These are phyloP conservation scores for Silybum marianum DNA, from an alignment of 129 eudicot species.

Conservation along the genomic window DNA sequence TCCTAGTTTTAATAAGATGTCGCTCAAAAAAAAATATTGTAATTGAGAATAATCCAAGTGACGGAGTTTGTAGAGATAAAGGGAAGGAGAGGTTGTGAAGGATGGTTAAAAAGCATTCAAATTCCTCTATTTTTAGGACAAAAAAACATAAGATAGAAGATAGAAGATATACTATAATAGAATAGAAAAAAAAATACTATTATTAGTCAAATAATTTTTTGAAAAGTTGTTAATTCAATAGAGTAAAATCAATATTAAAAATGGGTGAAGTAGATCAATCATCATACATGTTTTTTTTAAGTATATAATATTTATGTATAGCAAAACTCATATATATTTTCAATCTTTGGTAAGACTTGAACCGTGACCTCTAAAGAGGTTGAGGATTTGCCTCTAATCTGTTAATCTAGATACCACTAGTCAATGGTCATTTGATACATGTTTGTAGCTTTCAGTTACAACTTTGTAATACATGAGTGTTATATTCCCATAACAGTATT, in stretches of 20 bases:
- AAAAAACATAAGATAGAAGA: neutral
- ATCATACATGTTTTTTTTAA: neutral
- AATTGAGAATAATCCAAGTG: constrained; percentile 43
- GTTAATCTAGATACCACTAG: neutral
- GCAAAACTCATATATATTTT: neutral
- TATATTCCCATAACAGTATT: neutral
- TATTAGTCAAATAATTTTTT: neutral
- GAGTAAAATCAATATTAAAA: neutral
- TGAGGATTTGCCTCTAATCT: neutral
- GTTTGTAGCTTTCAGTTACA: neutral
- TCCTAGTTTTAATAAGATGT: no score
- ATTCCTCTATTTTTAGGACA: neutral
- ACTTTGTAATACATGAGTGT: neutral
- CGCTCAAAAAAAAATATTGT: no score
- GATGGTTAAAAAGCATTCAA: neutral
- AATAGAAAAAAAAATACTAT: neutral
- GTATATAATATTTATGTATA: no score
- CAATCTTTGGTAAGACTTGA: no score
- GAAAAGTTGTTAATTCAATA: neutral
- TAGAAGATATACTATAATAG: neutral
- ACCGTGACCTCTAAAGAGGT: no score
- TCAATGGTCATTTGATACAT: neutral
- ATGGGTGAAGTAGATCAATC: neutral
- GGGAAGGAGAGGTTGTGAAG: neutral
- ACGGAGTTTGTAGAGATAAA: constrained; percentile 21